These are phyloP conservation scores for Pseudopediastrum boryanum DNA, from an alignment of 139 green algal species.

Conservation along the genomic window DNA sequence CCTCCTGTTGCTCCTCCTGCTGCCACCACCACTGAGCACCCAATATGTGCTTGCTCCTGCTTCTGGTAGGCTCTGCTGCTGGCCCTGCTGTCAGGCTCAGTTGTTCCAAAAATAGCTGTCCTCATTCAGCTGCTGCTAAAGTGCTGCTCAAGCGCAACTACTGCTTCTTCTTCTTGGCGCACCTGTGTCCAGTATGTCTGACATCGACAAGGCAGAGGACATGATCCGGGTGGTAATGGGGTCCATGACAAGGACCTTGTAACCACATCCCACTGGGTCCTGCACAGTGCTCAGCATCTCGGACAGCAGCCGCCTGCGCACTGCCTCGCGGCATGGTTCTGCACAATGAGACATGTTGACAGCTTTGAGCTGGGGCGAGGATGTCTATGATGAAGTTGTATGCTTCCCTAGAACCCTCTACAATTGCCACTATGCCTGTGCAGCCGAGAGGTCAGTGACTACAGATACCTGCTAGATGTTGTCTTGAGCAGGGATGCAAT, in stretches of 20 bases:
- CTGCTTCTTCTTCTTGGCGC: slow-evolving; percentile 40
- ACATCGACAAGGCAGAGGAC: slow-evolving; percentile 62
- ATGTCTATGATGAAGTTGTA: neutral
- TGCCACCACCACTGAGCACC: neutral
- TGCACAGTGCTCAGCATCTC: slow-evolving; percentile 79
- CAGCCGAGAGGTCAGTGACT: neutral
- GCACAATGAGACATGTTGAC: neutral
- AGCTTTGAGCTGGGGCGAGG: neutral
- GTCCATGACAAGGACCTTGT: slow-evolving; percentile 87
- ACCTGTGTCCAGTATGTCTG: slow-evolving; percentile 72
- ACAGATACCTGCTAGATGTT: too few relatives aligned
- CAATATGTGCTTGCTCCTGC: neutral
- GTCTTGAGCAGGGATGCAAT: neutral
- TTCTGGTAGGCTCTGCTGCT: neutral
- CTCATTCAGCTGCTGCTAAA: neutral
- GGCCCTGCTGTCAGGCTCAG: neutral
- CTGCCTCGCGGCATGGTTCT: slow-evolving; percentile 47
- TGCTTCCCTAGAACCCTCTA: neutral
- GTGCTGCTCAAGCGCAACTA: neutral
- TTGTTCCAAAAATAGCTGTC: neutral
- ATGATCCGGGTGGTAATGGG: slow-evolving; percentile 72
- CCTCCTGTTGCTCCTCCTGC: neutral
- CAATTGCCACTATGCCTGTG: neutral
- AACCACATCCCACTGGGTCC: slow-evolving; percentile 55
- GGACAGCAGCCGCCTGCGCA: slow-evolving; percentile 47